Evolutionary conservation across 805 yeast species (phyloP), one percentile per base, ranked within the genome.

Genomic region (Helenozyma baotianmanensis): DNA sequence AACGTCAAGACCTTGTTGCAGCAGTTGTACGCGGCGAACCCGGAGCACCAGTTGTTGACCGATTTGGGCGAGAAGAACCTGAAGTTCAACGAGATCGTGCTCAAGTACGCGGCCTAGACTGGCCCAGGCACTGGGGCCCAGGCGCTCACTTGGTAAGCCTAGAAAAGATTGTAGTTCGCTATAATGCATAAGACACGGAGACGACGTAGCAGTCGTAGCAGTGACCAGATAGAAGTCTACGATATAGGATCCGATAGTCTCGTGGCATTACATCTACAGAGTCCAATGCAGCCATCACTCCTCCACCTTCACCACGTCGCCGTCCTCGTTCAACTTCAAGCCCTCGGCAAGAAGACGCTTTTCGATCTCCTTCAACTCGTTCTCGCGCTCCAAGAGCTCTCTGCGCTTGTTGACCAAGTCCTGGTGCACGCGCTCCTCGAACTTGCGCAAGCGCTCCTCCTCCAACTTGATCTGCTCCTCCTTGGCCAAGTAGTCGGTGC

Each of bases 401-500:
- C 80, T 79, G 48, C 92, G 73, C 68, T 88, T 85, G 56, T 72
- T 70, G 53, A 82, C 68, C 55, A 88, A 70, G 58, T 87, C 96
- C 53, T 81, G 84, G 62, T 88, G 96, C 16, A 88, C 94, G 48
- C 92, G 72, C 59, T 81, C 87, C 62, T 88, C 96, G 56, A 84
- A 85, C 27, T 85, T 83, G 51, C 73, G 80, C 53, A 88, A 71
- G 62, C 94, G 76, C 61, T 85, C 95, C 62, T 88, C 96, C 60
- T 88, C 96, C 33, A 81, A 66, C 50, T 84, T 79, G 50, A 87
- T 83, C 62, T 86, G 94, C 60, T 86, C 95, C 58, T 88, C 97
- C 59, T 90, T 84, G 24, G 78, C 76, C 38, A 60, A 42, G 45
- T 67, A 68, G 36, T 52, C 56, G 11, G 49, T 29, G 23, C 42